Evolutionary conservation across 164 flowering plant species (phyloP).

Genomic region (Tinospora cordifolia): DNA sequence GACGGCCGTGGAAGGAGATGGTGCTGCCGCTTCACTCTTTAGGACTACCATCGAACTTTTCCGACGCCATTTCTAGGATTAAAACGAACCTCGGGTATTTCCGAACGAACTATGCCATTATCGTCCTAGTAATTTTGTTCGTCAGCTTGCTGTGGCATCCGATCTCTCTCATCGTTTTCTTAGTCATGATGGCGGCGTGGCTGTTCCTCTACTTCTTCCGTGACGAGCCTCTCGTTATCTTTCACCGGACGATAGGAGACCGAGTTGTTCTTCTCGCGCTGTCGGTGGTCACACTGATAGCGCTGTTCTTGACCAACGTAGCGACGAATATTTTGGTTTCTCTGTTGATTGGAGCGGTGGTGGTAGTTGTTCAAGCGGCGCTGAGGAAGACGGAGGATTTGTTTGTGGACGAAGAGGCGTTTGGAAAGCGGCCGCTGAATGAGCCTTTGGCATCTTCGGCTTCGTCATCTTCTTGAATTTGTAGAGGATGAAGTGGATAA

Average conservation of each 20-base stretch:
- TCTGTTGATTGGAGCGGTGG: constrained; percentile 22
- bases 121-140: constrained; percentile 35
- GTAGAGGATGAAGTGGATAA: no score
- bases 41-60: constrained; percentile 22
- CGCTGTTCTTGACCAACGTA: constrained; percentile 35
- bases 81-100: constrained; percentile 32
- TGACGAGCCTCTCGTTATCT: constrained; percentile 32
- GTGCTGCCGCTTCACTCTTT: constrained; percentile 19
- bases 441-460: no score
- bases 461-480: no score
- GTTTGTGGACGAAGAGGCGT: no score
- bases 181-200: constrained; percentile 41
- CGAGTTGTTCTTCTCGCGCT: constrained; percentile 28
- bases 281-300: constrained; percentile 27
- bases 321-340: constrained; percentile 29
- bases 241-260: constrained; percentile 29
- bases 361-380: no score
- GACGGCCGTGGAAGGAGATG: constrained; percentile 51
- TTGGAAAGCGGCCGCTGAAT: no score
- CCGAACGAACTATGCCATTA: constrained; percentile 42
- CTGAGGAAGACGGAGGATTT: no score
- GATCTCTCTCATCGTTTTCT: constrained; percentile 39
- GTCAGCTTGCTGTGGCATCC: constrained; percentile 54
- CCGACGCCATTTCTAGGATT: constrained; percentile 22
- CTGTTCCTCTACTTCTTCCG: constrained; percentile 50